These are phyloP conservation scores for Osmanthus fragrans DNA, from an alignment of 257 asterid genomes.

Conservation along the genomic window DNA sequence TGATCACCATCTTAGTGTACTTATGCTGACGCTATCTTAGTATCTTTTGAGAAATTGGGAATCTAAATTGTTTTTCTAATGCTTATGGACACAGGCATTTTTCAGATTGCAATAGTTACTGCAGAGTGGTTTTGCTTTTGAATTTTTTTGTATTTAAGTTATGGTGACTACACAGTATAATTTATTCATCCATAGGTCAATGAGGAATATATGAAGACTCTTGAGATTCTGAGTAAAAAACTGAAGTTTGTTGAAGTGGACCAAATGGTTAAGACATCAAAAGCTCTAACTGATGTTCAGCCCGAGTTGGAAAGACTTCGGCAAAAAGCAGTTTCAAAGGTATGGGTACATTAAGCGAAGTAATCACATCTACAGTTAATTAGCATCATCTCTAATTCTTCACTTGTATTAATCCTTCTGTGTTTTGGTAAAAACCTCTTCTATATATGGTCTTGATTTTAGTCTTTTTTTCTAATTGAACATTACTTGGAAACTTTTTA, in stretches of 20 bases:
- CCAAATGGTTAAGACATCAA: conserved; percentile 78
- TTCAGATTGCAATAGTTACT: conserved; percentile 27
- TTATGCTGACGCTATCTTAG: conserved; percentile 11
- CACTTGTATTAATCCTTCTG: background rate
- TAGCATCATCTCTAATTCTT: background rate
- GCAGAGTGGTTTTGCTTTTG: conserved; percentile 14
- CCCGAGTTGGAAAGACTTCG: conserved; percentile 95
- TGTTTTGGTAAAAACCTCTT: background rate
- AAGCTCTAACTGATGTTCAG: conserved; percentile 86
- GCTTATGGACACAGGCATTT: conserved; percentile 22
- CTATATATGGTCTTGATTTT: conserved; percentile 7
- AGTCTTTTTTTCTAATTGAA: background rate
- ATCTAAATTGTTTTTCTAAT: background rate
- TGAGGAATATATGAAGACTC: conserved; percentile 89
- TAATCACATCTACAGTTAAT: conserved; percentile 18
- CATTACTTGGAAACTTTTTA: background rate
- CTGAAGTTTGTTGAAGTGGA: conserved; percentile 80
- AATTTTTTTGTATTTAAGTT: conserved; percentile 10
- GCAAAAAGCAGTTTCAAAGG: conserved; percentile 98
- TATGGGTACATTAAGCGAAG: conserved; percentile 26
- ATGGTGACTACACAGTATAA: conserved; percentile 24
- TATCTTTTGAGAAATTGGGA: background rate
- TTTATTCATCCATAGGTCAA: conserved; percentile 60
- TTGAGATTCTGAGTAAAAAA: conserved; percentile 86
- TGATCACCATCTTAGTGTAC: conserved; percentile 16